phyloP scores from a whole-genome alignment of 306 rosid species.

The Pyrus betulifolia region DNA sequence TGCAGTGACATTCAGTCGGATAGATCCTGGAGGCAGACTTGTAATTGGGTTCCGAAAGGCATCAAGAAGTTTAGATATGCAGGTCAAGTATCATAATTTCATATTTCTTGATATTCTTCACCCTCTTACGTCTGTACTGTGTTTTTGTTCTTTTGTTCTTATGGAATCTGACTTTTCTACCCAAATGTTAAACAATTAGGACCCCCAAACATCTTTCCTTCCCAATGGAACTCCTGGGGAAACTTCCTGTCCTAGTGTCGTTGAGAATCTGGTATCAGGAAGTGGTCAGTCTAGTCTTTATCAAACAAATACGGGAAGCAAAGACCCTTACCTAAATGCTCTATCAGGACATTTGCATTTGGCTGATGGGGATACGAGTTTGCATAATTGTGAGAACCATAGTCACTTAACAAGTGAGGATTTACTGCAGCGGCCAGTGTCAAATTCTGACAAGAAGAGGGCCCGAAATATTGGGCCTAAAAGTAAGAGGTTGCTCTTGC shows the following conservation, averaged over 20 bases:
- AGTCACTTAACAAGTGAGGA: constrained; percentile 38
- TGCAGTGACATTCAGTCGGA: constrained; percentile 94
- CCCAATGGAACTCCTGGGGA: constrained; percentile 53
- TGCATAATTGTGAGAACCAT: constrained; percentile 42
- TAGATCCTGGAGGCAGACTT: constrained; percentile 89
- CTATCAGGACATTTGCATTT: constrained; percentile 30
- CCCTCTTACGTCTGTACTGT: constrained; percentile 5
- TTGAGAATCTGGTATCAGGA: constrained; percentile 51
- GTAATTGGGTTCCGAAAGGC: constrained; percentile 91
- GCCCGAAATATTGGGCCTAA: constrained; percentile 85
- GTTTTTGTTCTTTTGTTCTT: constrained; percentile 1
- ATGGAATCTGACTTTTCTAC: constrained; percentile 15
- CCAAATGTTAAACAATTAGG: constrained; percentile 41
- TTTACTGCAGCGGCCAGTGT: constrained; percentile 34
- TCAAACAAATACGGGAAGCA: constrained; percentile 38
- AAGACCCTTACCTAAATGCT: constrained; percentile 34
- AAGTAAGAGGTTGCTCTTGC: constrained; percentile 75
- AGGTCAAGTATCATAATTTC: constrained; percentile 39
- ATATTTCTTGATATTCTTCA: constrained; percentile 8
- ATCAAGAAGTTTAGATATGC: constrained; percentile 46
- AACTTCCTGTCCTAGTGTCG: constrained; percentile 38
- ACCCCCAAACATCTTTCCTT: constrained; percentile 43
- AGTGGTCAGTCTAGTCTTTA: constrained; percentile 43
- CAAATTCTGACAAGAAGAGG: constrained; percentile 63
- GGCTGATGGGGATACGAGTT: constrained; percentile 35